These are phyloP conservation scores for Pleurozium schreberi DNA, from an alignment of 225 moss, liverwort and hornwort species.

Conservation along the genomic window DNA sequence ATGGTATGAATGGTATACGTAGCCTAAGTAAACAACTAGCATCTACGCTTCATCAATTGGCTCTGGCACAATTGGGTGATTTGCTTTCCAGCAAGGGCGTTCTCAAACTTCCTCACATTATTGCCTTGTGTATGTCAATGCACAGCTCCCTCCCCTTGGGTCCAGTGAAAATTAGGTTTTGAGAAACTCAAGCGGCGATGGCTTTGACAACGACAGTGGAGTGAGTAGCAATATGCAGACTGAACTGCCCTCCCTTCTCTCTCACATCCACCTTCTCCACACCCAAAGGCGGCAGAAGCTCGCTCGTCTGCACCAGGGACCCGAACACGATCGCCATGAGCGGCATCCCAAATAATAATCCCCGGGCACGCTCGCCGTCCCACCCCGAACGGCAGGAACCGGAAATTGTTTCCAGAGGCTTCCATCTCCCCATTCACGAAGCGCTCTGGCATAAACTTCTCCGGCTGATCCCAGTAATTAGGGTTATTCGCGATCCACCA, in stretches of 20 bases:
- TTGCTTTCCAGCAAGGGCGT: background rate
- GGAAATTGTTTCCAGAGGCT: slow-evolving; percentile 11
- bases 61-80: background rate
- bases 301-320: slow-evolving; percentile 3
- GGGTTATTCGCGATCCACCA: slow-evolving; percentile 42
- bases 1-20: no score
- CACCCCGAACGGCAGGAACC: slow-evolving; percentile 18
- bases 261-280: background rate
- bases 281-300: slow-evolving; percentile 13
- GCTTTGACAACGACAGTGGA: slow-evolving; percentile 26
- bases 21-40: background rate
- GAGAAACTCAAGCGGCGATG: background rate
- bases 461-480: slow-evolving; percentile 19
- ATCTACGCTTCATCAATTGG: background rate
- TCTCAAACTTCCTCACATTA: background rate
- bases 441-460: slow-evolving; percentile 32
- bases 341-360: slow-evolving; percentile 24
- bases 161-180: background rate
- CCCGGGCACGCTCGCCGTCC: slow-evolving; percentile 28
- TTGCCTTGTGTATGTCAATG: background rate
- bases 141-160: background rate
- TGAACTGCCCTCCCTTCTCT: slow-evolving; percentile 37
- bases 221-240: slow-evolving; percentile 13
- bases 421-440: slow-evolving; percentile 13
- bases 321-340: slow-evolving; percentile 16